These are phyloP conservation scores for Talaromyces funiculosus DNA, from an alignment of 2,329 filamentous ascomycete genomes.

Conservation along the genomic window DNA sequence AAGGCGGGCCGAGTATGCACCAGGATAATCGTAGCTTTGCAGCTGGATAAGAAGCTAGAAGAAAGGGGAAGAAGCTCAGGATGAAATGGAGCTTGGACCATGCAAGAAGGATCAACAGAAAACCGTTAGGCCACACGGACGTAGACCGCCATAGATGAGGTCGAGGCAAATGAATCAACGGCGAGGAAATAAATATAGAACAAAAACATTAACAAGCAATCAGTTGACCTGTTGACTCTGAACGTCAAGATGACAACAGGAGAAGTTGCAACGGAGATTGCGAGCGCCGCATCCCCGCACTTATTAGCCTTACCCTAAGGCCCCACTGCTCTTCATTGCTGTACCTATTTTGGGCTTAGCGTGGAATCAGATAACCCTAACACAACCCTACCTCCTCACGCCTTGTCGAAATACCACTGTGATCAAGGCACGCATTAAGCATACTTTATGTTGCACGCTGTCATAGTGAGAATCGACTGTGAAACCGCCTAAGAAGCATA, in stretches of 20 bases:
- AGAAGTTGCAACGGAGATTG: background rate
- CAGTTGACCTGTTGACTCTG: background rate
- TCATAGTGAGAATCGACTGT: too few relatives aligned
- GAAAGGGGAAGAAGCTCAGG: background rate
- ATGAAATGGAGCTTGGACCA: background rate
- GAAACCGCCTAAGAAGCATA: too few relatives aligned
- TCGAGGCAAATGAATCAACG: too few relatives aligned
- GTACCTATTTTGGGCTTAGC: background rate
- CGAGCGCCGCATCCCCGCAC: background rate
- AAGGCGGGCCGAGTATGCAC: too few relatives aligned
- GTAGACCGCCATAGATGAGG: background rate
- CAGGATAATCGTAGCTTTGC: background rate
- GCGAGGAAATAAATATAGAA: background rate
- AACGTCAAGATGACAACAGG: background rate
- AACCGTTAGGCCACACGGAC: background rate
- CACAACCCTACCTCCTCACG: background rate
- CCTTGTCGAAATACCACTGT: background rate
- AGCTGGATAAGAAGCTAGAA: background rate
- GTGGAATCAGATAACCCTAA: background rate
- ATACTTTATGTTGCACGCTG: too few relatives aligned
- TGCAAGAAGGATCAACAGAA: background rate
- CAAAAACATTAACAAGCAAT: too few relatives aligned
- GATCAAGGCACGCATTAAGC: background rate
- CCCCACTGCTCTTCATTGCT: background rate
- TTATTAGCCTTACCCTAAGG: background rate